These are phyloP conservation scores for Lagenidium sp. DNA, from an alignment of 352 stramenopile species.

Conservation along the genomic window DNA sequence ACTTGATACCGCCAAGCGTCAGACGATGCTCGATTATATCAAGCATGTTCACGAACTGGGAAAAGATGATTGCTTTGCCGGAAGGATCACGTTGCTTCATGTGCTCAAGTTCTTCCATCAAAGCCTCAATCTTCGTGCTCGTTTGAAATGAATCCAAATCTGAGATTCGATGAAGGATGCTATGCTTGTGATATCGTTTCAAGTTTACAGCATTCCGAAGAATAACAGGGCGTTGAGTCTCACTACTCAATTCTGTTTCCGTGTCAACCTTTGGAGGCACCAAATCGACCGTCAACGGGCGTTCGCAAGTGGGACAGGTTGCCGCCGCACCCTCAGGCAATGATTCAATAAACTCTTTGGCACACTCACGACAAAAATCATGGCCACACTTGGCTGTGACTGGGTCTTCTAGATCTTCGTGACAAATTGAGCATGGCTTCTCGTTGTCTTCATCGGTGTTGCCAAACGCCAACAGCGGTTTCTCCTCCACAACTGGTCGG, in stretches of 20 bases:
- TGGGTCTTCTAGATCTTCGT: slow-evolving; percentile 87
- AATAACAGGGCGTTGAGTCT: slow-evolving; percentile 15
- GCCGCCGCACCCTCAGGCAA: slow-evolving; percentile 43
- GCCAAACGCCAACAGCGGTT: slow-evolving; percentile 33
- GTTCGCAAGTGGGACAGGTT: slow-evolving; percentile 71
- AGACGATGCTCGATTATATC: slow-evolving; percentile 97
- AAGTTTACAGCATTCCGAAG: slow-evolving; percentile 26
- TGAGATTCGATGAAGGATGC: slow-evolving; percentile 53
- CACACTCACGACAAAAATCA: slow-evolving; percentile 88
- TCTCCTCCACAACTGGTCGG: slow-evolving; percentile 45
- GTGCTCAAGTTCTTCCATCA: slow-evolving; percentile 94
- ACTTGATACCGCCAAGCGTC: slow-evolving; percentile 80
- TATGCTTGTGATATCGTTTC: slow-evolving; percentile 61
- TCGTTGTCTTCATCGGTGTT: slow-evolving; percentile 9
- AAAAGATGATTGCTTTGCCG: slow-evolving; percentile 99
- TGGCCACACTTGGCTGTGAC: slow-evolving; percentile 87
- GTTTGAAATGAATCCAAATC: slow-evolving; percentile 69
- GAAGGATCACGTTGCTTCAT: slow-evolving; percentile 91
- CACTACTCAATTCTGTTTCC: slow-evolving; percentile 6
- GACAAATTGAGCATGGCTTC: slow-evolving; percentile 86
- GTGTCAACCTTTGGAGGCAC: slow-evolving; percentile 18
- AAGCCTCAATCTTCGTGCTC: slow-evolving; percentile 97
- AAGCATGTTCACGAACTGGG: slow-evolving; percentile 98
- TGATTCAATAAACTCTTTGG: slow-evolving; percentile 75
- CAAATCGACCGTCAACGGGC: slow-evolving; percentile 83